phyloP scores from a whole-genome alignment of 169 alveolate genomes.

The Plasmodium falciparum region DNA sequence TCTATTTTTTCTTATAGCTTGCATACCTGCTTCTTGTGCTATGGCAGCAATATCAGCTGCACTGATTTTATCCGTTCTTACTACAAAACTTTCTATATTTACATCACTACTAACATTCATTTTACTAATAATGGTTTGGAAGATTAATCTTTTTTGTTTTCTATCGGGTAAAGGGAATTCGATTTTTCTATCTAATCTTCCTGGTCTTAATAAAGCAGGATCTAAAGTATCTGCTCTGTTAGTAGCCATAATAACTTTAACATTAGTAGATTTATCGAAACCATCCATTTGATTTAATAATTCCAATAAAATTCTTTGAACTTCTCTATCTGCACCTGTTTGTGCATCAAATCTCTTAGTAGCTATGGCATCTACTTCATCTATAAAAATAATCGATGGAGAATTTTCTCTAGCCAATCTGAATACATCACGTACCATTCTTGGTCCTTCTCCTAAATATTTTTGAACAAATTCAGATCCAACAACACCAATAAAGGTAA shows the following conservation, averaged over 20 bases:
- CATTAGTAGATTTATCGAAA: conserved; percentile 97
- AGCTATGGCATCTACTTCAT: conserved; percentile 99
- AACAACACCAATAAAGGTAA: conserved; percentile 97
- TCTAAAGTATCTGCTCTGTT: conserved; percentile 99
- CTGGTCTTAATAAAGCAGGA: conserved; percentile 99
- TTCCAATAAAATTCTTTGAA: conserved; percentile 97
- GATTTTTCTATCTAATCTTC: conserved; percentile 97
- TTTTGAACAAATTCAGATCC: conserved; percentile 99
- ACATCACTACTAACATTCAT: conserved; percentile 98
- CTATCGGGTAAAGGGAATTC: conserved; percentile 99
- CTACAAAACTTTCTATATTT: conserved; percentile 97
- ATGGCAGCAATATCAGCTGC: conserved; percentile 99
- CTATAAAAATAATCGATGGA: conserved; percentile 98
- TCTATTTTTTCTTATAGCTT: conserved; percentile 98
- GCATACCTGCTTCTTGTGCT: conserved; percentile 99
- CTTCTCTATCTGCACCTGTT: conserved; percentile 99
- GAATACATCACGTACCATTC: conserved; percentile 99
- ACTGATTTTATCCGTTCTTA: conserved; percentile 97
- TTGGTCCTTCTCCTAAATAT: conserved; percentile 99
- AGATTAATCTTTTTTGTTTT: conserved; percentile 94
- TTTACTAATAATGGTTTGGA: conserved; percentile 97
- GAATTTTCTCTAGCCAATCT: conserved; percentile 97
- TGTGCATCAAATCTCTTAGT: conserved; percentile 97
- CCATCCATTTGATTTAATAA: conserved; percentile 99
- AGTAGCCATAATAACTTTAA: conserved; percentile 98